These are phyloP conservation scores for Sphaerostilbella broomeana DNA, from an alignment of 2,329 filamentous ascomycete species.

Conservation along the genomic window DNA sequence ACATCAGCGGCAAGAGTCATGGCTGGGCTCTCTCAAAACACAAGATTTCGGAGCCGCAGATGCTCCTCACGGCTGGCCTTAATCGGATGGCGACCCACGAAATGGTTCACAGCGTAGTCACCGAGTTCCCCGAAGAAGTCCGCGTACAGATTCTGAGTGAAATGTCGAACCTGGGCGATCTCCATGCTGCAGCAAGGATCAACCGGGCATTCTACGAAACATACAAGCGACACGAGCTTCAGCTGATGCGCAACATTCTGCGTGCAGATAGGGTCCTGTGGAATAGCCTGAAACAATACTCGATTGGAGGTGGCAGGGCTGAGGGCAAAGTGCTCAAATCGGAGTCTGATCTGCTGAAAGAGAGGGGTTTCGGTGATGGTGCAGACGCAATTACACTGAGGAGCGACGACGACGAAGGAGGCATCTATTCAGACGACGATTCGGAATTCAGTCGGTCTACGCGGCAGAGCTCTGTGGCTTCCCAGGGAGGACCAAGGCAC, in stretches of 20 bases:
- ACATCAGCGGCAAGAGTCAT: slow-evolving; percentile 41
- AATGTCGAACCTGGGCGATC: slow-evolving; percentile 34
- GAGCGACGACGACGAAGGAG: slow-evolving; percentile 24
- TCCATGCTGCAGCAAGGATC: slow-evolving; percentile 36
- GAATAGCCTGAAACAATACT: slow-evolving; percentile 15
- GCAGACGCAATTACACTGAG: slow-evolving; percentile 25
- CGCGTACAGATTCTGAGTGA: slow-evolving; percentile 35
- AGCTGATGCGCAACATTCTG: slow-evolving; percentile 31
- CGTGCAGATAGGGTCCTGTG: slow-evolving; percentile 23
- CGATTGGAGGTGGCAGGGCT: slow-evolving; percentile 20
- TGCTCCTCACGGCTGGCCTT: slow-evolving; percentile 23
- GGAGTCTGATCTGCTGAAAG: slow-evolving; percentile 26
- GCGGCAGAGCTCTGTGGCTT: slow-evolving; percentile 2
- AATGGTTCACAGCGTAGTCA: slow-evolving; percentile 26
- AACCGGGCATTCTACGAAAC: slow-evolving; percentile 38
- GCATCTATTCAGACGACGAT: slow-evolving; percentile 21
- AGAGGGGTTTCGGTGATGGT: slow-evolving; percentile 19
- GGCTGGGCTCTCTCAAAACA: slow-evolving; percentile 45
- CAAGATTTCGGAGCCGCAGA: slow-evolving; percentile 30
- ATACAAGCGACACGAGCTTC: slow-evolving; percentile 39
- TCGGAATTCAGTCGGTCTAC: slow-evolving; percentile 9
- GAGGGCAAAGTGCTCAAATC: slow-evolving; percentile 30
- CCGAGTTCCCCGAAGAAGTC: slow-evolving; percentile 31
- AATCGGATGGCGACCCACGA: slow-evolving; percentile 28
- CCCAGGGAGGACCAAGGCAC: neutral